These are phyloP conservation scores for Suillus subaureus DNA, from an alignment of 768 basidiomycete species.

Conservation along the genomic window DNA sequence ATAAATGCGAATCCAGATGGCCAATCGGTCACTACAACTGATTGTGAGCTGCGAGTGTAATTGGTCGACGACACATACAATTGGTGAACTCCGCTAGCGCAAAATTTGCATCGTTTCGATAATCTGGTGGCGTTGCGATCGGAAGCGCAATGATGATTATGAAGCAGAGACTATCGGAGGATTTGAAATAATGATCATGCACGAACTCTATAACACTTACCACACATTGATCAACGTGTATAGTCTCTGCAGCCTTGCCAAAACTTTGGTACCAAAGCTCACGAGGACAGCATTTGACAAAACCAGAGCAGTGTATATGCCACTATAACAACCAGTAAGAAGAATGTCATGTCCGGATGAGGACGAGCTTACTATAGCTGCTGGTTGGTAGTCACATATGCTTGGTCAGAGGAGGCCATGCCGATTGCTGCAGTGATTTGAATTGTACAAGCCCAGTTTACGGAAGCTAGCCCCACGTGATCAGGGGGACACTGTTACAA, in stretches of 20 bases:
- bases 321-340: background rate
- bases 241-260: no score
- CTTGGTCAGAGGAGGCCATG: background rate
- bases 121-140: no score
- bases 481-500: background rate
- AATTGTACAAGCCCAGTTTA: background rate
- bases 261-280: background rate
- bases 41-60: background rate
- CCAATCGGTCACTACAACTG: background rate
- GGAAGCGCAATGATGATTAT: no score
- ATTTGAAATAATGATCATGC: no score
- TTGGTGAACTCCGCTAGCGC: conserved; percentile 38
- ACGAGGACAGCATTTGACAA: background rate
- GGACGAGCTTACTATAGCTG: background rate
- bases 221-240: no score
- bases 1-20: background rate
- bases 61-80: conserved; percentile 17
- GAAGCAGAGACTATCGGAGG: no score
- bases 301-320: background rate
- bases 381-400: background rate
- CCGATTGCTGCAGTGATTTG: background rate
- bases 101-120: no score
- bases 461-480: background rate
- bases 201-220: no score
- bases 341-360: background rate